Evolutionary conservation across 345 rosid genomes (phyloP).

Genomic region (Mangifera indica): DNA sequence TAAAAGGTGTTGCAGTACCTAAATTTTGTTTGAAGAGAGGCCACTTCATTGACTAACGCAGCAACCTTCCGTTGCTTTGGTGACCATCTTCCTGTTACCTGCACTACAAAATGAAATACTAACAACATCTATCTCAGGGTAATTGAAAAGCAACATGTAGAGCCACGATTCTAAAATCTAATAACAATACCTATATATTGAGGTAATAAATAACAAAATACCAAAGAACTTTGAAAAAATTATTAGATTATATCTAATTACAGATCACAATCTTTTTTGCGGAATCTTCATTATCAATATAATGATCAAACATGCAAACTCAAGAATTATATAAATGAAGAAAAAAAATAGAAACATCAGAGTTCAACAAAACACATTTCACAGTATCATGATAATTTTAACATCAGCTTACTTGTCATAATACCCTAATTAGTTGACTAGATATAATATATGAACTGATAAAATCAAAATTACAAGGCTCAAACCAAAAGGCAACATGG

Average conservation of each 20-base stretch:
- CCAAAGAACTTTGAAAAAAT: background rate
- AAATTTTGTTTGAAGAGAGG: conserved; percentile 45
- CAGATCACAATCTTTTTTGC: background rate
- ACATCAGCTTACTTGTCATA: background rate
- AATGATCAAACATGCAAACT: background rate
- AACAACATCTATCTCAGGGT: background rate
- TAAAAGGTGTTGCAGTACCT: conserved; percentile 34
- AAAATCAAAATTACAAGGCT: background rate
- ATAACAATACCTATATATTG: background rate
- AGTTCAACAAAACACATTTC: background rate
- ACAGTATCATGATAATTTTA: background rate
- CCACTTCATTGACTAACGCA: conserved; percentile 42
- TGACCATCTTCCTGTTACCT: conserved; percentile 51
- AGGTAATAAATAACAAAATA: background rate
- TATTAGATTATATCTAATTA: background rate
- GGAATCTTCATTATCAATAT: background rate
- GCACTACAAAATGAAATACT: conserved; percentile 13
- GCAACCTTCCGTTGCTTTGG: conserved; percentile 44
- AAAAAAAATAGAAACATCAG: background rate
- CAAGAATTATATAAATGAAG: background rate
- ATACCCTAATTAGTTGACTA: background rate
- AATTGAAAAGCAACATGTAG: background rate
- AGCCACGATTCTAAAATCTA: background rate
- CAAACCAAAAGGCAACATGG: background rate
- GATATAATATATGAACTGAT: background rate